Evolutionary conservation across 345 rosid species (phyloP), one percentile per base, ranked within the genome.

Genomic region (Brassica rapa): DNA sequence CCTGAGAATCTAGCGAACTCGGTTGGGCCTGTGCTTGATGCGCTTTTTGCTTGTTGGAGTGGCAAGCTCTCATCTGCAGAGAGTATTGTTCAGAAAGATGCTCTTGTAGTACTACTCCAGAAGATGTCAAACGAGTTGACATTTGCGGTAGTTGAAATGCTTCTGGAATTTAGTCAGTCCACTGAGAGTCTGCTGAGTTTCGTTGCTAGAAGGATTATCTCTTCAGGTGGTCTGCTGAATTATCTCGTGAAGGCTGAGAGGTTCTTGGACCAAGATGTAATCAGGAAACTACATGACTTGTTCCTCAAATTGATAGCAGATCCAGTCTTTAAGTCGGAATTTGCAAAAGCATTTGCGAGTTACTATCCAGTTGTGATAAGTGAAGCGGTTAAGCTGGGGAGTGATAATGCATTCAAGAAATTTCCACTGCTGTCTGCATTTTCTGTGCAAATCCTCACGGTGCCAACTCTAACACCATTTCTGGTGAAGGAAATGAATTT

Each of bases 171-270:
- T 72, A 87, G 89, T 72, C 86, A 85, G 82, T 74, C 70, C 71
- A 92, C 93, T 81, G 98, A 94, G 89, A 89, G 98, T 80, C 84
- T 94, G 89, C 95, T 94, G 37, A 87, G 96, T 85, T 92, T 91
- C 83, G 87, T 91, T 82, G 85, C 98, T 29, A 86, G 76, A 76
- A 87, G 85, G 83, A 82, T 92, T 73, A 86, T 85, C 56, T 75
- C 89, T 39, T 79, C 84, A 51, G 79, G 41, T 83, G 89, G 94
- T 75, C 83, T 94, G 33, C 78, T 92, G 93, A 82, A 84, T 71
- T 77, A 89, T 83, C 86, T 94, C 63, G 86, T 94, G 14, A 89
- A 85, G 86, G 86, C 90, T 16, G 98, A 94, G 89, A 87, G 86
- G 83, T 88, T 88, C 75, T 82, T 88, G 81, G 77, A 80, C 68